Percentiles rank a stretch among this genome's conserved stretches.
These are phyloP conservation scores for Yarrowia bubula DNA, from an alignment of 805 yeast species.

Conservation along the genomic window DNA sequence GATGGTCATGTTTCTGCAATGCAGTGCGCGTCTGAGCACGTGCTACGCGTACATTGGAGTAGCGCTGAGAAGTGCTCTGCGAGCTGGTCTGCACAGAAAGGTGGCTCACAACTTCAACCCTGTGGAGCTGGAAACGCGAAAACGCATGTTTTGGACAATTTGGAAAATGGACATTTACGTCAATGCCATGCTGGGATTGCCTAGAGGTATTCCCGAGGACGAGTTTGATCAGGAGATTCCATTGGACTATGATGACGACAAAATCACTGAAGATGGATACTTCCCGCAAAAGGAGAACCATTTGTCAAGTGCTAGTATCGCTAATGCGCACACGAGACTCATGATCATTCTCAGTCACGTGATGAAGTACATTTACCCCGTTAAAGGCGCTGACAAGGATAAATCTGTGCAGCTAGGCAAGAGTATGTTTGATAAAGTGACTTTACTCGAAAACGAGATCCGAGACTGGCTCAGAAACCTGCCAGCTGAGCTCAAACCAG, in stretches of 20 bases:
- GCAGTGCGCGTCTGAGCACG: conserved; percentile 81
- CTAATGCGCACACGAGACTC: conserved; percentile 78
- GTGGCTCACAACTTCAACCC: conserved; percentile 64
- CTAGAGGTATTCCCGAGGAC: conserved; percentile 69
- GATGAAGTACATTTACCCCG: conserved; percentile 71
- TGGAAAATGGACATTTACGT: conserved; percentile 89
- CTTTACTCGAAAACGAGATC: conserved; percentile 64
- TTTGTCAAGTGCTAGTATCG: conserved; percentile 71
- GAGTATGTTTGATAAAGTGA: conserved; percentile 43
- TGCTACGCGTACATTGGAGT: conserved; percentile 89
- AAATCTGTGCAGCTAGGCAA: conserved; percentile 28
- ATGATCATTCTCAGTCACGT: conserved; percentile 69
- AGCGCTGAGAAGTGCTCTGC: conserved; percentile 75
- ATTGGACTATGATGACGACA: conserved; percentile 79
- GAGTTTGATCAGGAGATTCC: conserved; percentile 89
- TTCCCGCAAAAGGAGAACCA: conserved; percentile 49
- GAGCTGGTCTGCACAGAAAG: conserved; percentile 80
- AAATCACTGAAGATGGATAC: conserved; percentile 67
- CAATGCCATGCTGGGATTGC: conserved; percentile 82
- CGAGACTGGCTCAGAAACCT: conserved; percentile 68
- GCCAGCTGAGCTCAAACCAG: conserved; percentile 71
- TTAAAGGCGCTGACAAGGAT: conserved; percentile 46
- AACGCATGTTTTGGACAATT: conserved; percentile 83
- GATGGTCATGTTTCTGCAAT: conserved; percentile 81
- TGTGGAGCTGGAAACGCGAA: conserved; percentile 77